Evolutionary conservation across 495 filamentous ascomycete genomes (phyloP), one percentile per base, ranked within the genome.

Genomic region (Evansstolkia leycettana): DNA sequence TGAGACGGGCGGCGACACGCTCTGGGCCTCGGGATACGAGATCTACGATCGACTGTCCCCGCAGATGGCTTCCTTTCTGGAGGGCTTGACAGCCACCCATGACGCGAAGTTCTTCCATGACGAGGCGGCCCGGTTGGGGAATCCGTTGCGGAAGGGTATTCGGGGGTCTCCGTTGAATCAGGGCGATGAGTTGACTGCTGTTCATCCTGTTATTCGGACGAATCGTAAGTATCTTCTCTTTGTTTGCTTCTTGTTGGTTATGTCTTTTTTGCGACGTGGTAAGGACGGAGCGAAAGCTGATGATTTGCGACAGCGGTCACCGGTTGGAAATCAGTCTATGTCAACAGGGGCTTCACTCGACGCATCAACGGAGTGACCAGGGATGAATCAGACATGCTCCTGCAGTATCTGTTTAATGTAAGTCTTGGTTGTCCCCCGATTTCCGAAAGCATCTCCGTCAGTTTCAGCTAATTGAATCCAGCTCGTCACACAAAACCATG

Each of bases 271-370:
- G 9, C 12, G 2, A 14, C 17, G 12, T 35, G 6, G 40, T 12
- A 25, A 12, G 8, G n/a, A 15, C 5, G 24, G 26, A 79, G 51
- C n/a, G n/a, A n/a, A n/a, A n/a, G n/a, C n/a, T n/a, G n/a, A n/a
- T n/a, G n/a, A n/a, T n/a, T n/a, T n/a, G n/a, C 24, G 11, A 26
- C 24, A 6, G n/a, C 58, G 1, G 76, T 86, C 0, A 84, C 82
- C 0, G 82, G 82, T 2, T 87, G 82, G 81, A 84, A 83, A 52
- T 67, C 57, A 3, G 59, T 89, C 10, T 87, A 76, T 46, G 76
- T 70, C 1, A 67, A 78, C 17, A 76, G 76, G 29, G 64, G 64
- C 9, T 77, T 82, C 55, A 62, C 74, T 1, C 54, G 70, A 43
- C 51, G 65, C 7, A 79, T 87, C 57, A 73, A 85, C 51, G 83